Percentiles rank a stretch among this genome's conserved stretches.
Evolutionary conservation across 345 rosid species (phyloP).

Genomic region (Eucalyptus globulus): DNA sequence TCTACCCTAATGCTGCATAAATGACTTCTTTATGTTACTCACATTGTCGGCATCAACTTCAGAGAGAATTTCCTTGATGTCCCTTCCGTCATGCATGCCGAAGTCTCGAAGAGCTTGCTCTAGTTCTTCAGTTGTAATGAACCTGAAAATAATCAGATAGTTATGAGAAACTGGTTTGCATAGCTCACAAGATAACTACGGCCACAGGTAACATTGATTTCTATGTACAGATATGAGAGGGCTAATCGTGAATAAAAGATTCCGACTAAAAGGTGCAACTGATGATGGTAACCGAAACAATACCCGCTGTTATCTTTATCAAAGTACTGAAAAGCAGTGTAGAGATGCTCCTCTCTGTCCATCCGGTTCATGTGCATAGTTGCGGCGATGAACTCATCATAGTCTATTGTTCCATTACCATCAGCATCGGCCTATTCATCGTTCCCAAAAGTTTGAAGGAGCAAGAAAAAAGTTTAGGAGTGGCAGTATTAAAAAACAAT

Average conservation of each 20-base stretch:
- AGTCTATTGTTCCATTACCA: constrained; percentile 37
- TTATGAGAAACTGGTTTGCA: background rate
- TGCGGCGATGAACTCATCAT: constrained; percentile 41
- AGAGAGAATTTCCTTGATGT: constrained; percentile 29
- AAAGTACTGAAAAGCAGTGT: constrained; percentile 42
- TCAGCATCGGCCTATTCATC: constrained; percentile 59
- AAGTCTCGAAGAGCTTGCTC: constrained; percentile 34
- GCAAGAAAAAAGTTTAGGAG: background rate
- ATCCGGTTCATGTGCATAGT: constrained; percentile 43
- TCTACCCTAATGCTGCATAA: background rate
- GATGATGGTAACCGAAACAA: background rate
- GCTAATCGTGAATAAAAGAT: background rate
- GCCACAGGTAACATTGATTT: background rate
- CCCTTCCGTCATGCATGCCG: constrained; percentile 35
- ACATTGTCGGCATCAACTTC: constrained; percentile 37
- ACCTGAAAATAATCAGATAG: background rate
- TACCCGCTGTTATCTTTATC: constrained; percentile 53
- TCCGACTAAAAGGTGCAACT: background rate
- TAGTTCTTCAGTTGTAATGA: constrained; percentile 35
- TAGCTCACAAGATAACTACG: background rate
- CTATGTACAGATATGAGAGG: background rate
- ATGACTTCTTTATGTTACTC: background rate
- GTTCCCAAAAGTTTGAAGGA: background rate
- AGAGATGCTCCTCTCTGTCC: constrained; percentile 46
- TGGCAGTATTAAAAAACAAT: background rate